phyloP scores from a whole-genome alignment of 2,329 filamentous ascomycete genomes.

The Penicillium sp. region DNA sequence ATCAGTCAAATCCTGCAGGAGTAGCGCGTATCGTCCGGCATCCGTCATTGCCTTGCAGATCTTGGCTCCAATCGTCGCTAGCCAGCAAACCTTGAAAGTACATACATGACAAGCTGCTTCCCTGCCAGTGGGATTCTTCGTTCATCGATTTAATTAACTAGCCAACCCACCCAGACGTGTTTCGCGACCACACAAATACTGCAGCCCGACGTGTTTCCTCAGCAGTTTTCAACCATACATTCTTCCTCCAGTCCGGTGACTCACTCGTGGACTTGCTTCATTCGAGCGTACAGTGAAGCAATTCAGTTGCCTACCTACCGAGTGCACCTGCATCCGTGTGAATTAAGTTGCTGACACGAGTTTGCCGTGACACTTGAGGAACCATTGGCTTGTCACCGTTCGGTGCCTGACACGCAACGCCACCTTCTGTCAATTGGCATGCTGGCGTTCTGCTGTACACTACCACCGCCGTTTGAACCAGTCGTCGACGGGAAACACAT shows the following conservation, averaged over 20 bases:
- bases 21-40: neutral
- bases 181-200: slow-evolving; percentile 9
- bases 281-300: neutral
- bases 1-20: neutral
- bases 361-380: slow-evolving; percentile 7
- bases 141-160: neutral
- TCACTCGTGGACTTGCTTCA: slow-evolving; percentile 9
- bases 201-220: slow-evolving; percentile 12
- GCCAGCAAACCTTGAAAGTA: slow-evolving; percentile 1
- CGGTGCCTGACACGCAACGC: slow-evolving; percentile 12
- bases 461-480: neutral
- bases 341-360: neutral
- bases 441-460: slow-evolving; percentile 2
- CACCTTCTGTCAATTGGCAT: slow-evolving; percentile 3
- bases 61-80: slow-evolving; percentile 11
- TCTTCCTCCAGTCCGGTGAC: neutral
- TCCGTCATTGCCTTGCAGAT: slow-evolving; percentile 9
- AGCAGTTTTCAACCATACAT: neutral
- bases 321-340: slow-evolving; percentile 39
- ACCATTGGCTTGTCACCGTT: slow-evolving; percentile 10
- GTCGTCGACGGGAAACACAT: neutral
- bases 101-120: neutral
- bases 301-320: slow-evolving; percentile 20
- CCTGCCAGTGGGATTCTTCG: neutral
- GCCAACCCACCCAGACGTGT: neutral